Evolutionary conservation across 129 eudicot genomes (phyloP), one percentile per base, ranked within the genome.

Genomic region (Chrysanthemum makinoi): DNA sequence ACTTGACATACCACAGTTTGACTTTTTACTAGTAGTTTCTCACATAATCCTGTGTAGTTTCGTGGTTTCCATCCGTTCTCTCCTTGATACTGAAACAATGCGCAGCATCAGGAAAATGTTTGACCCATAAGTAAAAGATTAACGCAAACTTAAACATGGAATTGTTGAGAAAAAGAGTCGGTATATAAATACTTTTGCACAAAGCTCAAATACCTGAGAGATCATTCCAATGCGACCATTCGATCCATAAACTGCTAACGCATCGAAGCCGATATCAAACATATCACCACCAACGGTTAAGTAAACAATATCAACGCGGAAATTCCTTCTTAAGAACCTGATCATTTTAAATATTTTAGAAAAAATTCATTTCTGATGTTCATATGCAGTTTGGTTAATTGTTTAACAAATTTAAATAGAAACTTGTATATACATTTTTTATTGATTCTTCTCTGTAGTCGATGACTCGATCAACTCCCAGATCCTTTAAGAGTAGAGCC

Each of bases 271-370:
- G 22, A 83, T 54, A 75, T 87, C 88, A 80, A 93, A 89, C 98
- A 93, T 93, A n/a, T 89, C 84, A 77, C 98, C 98, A 56, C 98
- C 98, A 68, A 93, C 98, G 30, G 98, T 89, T 84, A 89, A 96
- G 9, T 93, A 93, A 70, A 93, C 80, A 46, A 93, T 89, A 85
- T 93, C 96, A 78, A 87, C 90, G 14, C 98, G 95, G 89, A 74
- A 89, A 93, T 76, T 93, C 98, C 86, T 83, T 67, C 86, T 89
- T 93, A 56, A 93, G 82, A 82, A 85, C 95, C 98, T 93, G 85
- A 28, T 44, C 53, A 44, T 56, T 48, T 39, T 52, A 72, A 28
- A 69, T 13, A 30, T 18, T 0, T 5, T 35, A 33, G 39, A 44
- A 39, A 52, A 51, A 62, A 43, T 1, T 5, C 35, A 3, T 16